Evolutionary conservation across 441 rosid species (phyloP), one percentile per base, ranked within the genome.

Genomic region (Pelargonium cotyledonis): DNA sequence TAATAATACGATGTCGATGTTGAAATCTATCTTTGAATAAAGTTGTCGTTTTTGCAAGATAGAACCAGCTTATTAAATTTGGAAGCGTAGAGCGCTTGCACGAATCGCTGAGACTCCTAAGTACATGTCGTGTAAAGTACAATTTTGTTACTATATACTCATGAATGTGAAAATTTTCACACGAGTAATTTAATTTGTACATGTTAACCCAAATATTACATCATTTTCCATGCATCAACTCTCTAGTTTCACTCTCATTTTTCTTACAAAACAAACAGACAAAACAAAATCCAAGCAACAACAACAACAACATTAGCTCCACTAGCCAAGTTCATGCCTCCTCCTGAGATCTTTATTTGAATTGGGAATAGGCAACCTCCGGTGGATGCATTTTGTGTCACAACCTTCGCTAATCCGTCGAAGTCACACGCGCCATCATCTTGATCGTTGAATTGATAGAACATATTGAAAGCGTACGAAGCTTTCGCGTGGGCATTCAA

Each of bases 401-500:
- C 76, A 9, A 91, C 60, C 65, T 44, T 60, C 1, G 74, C 99
- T 67, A 85, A 29, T 1, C 96, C 95, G 18, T 79, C 55, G 77
- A 95, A 95, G 58, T 87, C 77, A 65, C 99, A 95, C 0, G 92
- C 82, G 15, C 77, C 69, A 1, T 77, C 84, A 4, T 80, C 80
- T 72, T 92, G 99, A 63, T 80, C 76, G 3, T 82, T 79, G 21
- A 77, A 73, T 41, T 95, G 99, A 68, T 41, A 90, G 64, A 76
- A 86, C 85, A 80, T 83, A 69, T 92, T 95, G 60, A 95, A 92
- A 1, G 97, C 97, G 23, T 86, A 92, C 3, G 99, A 95, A 14
- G 66, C 43, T 61, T 76, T 18, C 8, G 60, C 19, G 6, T 19
- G 21, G 5, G 21, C 0, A 2, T 1, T 53, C 21, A 53, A 19